Evolutionary conservation across 169 alveolate genomes (phyloP).

Genomic region (Cryptosporidium xiaoi): DNA sequence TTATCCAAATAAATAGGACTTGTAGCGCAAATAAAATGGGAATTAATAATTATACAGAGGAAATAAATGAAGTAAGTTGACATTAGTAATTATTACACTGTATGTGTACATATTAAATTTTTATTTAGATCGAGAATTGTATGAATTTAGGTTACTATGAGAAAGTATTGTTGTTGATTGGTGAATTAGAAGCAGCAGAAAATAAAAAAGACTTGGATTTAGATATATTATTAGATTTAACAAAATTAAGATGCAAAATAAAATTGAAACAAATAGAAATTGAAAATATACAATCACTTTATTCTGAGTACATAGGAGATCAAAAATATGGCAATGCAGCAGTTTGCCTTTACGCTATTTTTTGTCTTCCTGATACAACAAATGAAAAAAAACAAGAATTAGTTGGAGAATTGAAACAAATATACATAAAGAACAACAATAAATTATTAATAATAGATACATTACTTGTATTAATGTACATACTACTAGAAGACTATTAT

Average conservation of each 20-base stretch:
- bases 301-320: slow-evolving; percentile 11
- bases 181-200: background rate
- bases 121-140: slow-evolving; percentile 44
- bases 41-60: slow-evolving; percentile 19
- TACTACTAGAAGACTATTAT: slow-evolving; percentile 15
- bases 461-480: slow-evolving; percentile 22
- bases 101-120: background rate
- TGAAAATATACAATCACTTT: slow-evolving; percentile 30
- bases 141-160: slow-evolving; percentile 64
- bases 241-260: slow-evolving; percentile 33
- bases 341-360: slow-evolving; percentile 21
- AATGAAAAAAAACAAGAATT: slow-evolving; percentile 45
- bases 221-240: slow-evolving; percentile 14
- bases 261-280: slow-evolving; percentile 38
- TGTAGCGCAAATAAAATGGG: background rate
- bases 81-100: background rate
- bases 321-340: slow-evolving; percentile 66
- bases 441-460: slow-evolving; percentile 3
- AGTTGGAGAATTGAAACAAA: slow-evolving; percentile 30
- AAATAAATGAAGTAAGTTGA: slow-evolving; percentile 48
- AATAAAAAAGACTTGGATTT: slow-evolving; percentile 21
- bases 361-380: slow-evolving; percentile 29
- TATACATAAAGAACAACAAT: slow-evolving; percentile 22
- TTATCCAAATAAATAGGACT: background rate
- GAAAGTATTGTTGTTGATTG: slow-evolving; percentile 19